Evolutionary conservation across 169 alveolate species (phyloP).

Genomic region (Prorocentrum cordatum): DNA sequence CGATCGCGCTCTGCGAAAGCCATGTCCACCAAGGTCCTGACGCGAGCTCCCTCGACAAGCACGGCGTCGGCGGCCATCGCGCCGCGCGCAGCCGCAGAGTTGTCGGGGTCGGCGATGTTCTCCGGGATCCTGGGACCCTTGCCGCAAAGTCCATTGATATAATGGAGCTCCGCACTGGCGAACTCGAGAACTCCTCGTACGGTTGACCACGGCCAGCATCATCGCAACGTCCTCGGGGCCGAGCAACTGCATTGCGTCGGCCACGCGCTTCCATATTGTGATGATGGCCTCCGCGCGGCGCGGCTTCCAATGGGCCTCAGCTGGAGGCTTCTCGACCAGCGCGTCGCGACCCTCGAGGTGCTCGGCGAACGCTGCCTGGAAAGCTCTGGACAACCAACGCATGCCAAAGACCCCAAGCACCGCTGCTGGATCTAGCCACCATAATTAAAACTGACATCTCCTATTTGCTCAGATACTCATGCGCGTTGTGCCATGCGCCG

Average conservation of each 20-base stretch:
- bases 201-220: not conserved
- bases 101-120: not conserved
- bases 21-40: not conserved
- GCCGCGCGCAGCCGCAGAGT: not conserved
- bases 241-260: not conserved
- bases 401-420: not conserved
- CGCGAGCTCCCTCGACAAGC: not conserved
- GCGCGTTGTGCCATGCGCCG: not conserved
- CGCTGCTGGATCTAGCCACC: not conserved
- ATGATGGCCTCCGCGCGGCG: not conserved
- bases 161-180: not conserved
- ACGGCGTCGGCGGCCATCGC: not conserved
- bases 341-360: not conserved
- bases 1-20: not conserved
- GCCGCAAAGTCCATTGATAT: not conserved
- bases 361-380: not conserved
- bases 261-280: not conserved
- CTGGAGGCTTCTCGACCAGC: not conserved
- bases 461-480: not conserved
- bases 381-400: not conserved
- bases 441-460: not conserved
- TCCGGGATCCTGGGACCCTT: not conserved
- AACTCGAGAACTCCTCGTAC: not conserved
- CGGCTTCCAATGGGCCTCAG: constrained; percentile 6
- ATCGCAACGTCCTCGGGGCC: not conserved